A percentile compares a stretch with the other conserved stretches of the same genome.
phyloP scores from a whole-genome alignment of 495 filamentous ascomycete genomes.

The Aspergillus diversus region DNA sequence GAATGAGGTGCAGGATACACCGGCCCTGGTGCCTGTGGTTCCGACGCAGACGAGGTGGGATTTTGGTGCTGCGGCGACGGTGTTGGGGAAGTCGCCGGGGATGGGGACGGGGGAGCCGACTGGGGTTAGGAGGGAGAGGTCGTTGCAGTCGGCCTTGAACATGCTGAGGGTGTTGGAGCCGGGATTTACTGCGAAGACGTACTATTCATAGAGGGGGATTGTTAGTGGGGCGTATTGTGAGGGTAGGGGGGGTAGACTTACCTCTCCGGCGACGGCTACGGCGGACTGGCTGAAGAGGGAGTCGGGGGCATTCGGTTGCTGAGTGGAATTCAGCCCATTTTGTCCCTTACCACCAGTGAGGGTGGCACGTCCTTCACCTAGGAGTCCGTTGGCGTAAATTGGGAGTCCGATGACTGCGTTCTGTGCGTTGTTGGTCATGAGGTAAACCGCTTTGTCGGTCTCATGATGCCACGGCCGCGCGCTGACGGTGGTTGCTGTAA shows the following conservation, averaged over 20 bases:
- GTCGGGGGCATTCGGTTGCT: neutral
- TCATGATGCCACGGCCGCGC: neutral
- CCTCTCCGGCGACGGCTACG: conserved; percentile 8
- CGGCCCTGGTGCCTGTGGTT: neutral
- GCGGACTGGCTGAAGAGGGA: conserved; percentile 4
- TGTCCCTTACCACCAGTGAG: neutral
- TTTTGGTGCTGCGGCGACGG: conserved; percentile 3
- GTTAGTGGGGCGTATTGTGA: neutral
- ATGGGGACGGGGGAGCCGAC: neutral
- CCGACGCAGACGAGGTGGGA: conserved; percentile 1
- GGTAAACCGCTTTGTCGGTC: conserved; percentile 3
- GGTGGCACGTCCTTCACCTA: conserved; percentile 1
- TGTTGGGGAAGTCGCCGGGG: conserved; percentile 10
- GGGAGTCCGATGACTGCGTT: conserved; percentile 3
- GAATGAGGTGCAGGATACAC: conserved; percentile 2
- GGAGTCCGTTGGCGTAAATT: neutral
- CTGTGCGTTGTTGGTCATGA: neutral
- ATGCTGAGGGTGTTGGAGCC: conserved; percentile 9
- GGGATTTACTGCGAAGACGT: conserved; percentile 9
- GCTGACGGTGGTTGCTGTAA: neutral
- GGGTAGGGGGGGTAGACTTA: too few species aligned
- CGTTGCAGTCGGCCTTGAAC: neutral
- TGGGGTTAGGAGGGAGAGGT: neutral
- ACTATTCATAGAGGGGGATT: neutral
- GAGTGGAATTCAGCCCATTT: conserved; percentile 1